Percentiles rank a stretch among this genome's conserved stretches.
Conservation (phyloP, 2,329 filamentous ascomycete species). For the Penicillium sp. region DNA sequence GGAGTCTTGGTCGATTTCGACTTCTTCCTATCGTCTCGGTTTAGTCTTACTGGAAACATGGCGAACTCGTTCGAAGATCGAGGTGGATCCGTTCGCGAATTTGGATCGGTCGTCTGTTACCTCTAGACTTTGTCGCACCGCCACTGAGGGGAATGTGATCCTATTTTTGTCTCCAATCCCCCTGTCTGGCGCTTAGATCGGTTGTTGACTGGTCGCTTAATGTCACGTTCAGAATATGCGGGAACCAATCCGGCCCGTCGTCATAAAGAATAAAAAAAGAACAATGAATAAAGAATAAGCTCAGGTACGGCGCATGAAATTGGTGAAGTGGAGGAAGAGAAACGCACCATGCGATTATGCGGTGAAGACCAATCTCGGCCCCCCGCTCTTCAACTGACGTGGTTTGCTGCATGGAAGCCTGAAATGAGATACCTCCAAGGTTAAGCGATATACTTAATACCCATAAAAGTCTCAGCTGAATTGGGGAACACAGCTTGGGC, state of each 20-base stretch:
- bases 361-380: constrained; percentile 15
- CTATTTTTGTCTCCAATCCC: constrained; percentile 23
- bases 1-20: background rate
- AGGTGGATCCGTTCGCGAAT: background rate
- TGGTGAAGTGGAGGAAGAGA: background rate
- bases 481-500: background rate
- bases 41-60: constrained; percentile 42
- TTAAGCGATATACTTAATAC: background rate
- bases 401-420: constrained; percentile 34
- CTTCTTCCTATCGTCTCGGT: constrained; percentile 33
- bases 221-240: background rate
- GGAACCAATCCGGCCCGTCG: background rate
- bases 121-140: constrained; percentile 1
- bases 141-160: constrained; percentile 11
- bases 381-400: constrained; percentile 21
- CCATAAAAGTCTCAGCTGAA: constrained; percentile 2
- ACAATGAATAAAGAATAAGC: constrained; percentile 11
- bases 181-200: constrained; percentile 36
- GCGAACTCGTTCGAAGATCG: constrained; percentile 13
- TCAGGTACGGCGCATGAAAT: constrained; percentile 13
- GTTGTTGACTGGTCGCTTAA: constrained; percentile 23
- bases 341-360: constrained; percentile 11
- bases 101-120: constrained; percentile 13
- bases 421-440: constrained; percentile 5
- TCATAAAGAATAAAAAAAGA: background rate